Base-by-base conservation (phyloP, 1,139 yeast species). In the Meyerozyma elateridarum region DNA sequence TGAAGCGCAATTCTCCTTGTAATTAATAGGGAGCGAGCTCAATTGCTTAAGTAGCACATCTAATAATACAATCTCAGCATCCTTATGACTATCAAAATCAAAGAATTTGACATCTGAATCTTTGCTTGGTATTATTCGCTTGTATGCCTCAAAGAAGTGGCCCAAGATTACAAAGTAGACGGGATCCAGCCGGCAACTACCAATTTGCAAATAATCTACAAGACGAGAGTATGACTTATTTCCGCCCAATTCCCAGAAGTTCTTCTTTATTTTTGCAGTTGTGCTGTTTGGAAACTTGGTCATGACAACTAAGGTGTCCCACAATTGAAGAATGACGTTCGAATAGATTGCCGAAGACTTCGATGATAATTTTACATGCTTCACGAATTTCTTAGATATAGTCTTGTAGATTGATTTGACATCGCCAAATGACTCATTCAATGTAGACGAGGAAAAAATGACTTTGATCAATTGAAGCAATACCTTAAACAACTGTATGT, bases 171-270 rank as follows among this genome's bases (percentile, higher is more conserved):
- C 42, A 44, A 71, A 81, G 45, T 76, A 79, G 0, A 57, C 41
- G 0, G 79, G 69, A 27, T 62, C 61, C 42, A 80, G 76, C 35
- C 64, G 65, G 33, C 79, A 64, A 4, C 73, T 67, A 0, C 87
- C 83, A 11, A 76, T 38, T 11, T 59, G 56, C 19, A 81, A 47
- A 38, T 77, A 69, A 0, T 57, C 67, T 1, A 63, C 28, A 7
- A 80, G 48, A 36, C 70, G 69, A 1, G 56, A 36, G n/a, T 36
- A 43, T 49, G 70, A 36, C 56, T 70, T 43, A 61, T 53, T 33
- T 47, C 70, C 60, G 48, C 73, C 79, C 20, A 63, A 58, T 8
- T 64, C 56, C 81, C 85, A 79, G 32, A 80, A 61, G 8, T 67
- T 66, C 39, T 60, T 66, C 39, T 64, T 64, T 16, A 61, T 45